Evolutionary conservation across 306 rosid species (phyloP).

Genomic region (Astragalus membranaceus): DNA sequence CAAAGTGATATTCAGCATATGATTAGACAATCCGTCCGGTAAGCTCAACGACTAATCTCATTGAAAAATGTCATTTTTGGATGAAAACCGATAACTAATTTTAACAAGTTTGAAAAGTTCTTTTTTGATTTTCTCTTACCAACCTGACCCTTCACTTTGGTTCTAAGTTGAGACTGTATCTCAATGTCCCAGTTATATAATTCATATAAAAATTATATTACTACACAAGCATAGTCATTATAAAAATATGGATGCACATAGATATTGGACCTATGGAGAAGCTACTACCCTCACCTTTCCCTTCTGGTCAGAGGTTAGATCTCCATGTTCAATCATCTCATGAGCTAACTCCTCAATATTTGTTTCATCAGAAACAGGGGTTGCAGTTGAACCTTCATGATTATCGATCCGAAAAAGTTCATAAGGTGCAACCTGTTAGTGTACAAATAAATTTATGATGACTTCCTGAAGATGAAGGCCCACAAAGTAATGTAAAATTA

Average conservation of each 20-base stretch:
- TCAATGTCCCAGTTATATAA: not conserved
- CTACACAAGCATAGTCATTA: not conserved
- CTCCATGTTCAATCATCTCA: conserved; percentile 42
- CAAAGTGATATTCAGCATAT: conserved; percentile 12
- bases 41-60: conserved; percentile 1
- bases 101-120: not conserved
- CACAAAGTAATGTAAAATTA: conserved; percentile 1
- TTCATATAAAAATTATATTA: not conserved
- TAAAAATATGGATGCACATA: not conserved
- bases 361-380: conserved; percentile 40
- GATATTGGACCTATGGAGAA: not conserved
- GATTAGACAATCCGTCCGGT: conserved; percentile 14
- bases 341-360: conserved; percentile 45
- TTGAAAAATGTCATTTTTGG: not conserved
- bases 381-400: conserved; percentile 48
- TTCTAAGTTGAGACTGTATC: not conserved
- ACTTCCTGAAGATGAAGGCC: conserved; percentile 5
- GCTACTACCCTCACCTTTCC: conserved; percentile 49
- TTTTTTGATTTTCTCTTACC: not conserved
- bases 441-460: not conserved
- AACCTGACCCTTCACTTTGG: not conserved
- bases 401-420: conserved; percentile 70
- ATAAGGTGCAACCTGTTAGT: conserved; percentile 64
- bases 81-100: not conserved
- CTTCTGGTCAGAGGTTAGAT: conserved; percentile 28